These are phyloP conservation scores for Papiliotrema flavescens DNA, from an alignment of 1,284 basidiomycete genomes.

Conservation along the genomic window DNA sequence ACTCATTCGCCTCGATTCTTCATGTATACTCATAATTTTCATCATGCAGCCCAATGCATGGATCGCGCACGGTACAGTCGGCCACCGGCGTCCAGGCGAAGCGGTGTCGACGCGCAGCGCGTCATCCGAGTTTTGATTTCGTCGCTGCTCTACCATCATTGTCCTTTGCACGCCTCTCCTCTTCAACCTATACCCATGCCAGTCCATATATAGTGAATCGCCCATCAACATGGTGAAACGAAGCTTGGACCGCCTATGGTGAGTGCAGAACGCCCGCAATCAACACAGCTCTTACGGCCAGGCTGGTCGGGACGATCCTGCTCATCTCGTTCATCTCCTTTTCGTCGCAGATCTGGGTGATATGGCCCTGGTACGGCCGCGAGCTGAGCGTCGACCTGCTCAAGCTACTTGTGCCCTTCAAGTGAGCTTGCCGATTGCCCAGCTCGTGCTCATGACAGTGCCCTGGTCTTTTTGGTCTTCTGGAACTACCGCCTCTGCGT, in stretches of 20 bases:
- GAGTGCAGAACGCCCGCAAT: not conserved
- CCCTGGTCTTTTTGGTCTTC: conserved; percentile 69
- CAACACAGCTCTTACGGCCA: conserved; percentile 10
- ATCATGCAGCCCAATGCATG: too few relatives aligned
- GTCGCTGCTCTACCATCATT: too few relatives aligned
- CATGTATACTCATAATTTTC: too few relatives aligned
- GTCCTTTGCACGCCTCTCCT: not conserved
- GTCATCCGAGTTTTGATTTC: not conserved
- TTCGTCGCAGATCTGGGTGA: conserved; percentile 79
- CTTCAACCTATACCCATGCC: not conserved
- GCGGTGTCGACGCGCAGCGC: not conserved
- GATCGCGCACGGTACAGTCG: too few relatives aligned
- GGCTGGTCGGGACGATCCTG: conserved; percentile 59
- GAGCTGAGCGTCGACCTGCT: conserved; percentile 68
- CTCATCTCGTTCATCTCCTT: conserved; percentile 87
- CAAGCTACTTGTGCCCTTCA: conserved; percentile 76
- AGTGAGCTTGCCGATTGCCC: too few relatives aligned
- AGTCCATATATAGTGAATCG: not conserved
- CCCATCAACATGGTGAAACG: not conserved
- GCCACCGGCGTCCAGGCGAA: not conserved
- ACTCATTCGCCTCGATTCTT: too few relatives aligned
- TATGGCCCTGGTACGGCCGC: conserved; percentile 86
- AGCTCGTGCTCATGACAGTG: conserved; percentile 52
- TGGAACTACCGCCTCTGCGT: conserved; percentile 86
- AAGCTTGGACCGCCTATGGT: conserved; percentile 3